phyloP scores from a whole-genome alignment of 2,329 filamentous ascomycete genomes.

The Scytalidium lignicola region DNA sequence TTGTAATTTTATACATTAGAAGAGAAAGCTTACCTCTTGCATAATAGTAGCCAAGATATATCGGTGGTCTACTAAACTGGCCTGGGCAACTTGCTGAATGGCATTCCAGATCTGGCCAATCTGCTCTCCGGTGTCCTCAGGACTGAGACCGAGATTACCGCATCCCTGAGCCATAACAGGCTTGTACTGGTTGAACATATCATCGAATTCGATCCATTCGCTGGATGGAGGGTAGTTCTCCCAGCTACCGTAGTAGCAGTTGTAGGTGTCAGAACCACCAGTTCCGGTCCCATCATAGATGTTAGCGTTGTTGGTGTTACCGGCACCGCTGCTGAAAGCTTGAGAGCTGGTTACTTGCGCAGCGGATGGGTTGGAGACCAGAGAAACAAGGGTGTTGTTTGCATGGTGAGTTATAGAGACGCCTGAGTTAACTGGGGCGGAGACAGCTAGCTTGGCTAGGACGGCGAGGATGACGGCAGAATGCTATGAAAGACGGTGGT shows the following conservation, averaged over 20 bases:
- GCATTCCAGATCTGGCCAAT: slow-evolving; percentile 16
- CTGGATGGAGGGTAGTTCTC: slow-evolving; percentile 17
- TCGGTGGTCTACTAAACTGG: slow-evolving; percentile 23
- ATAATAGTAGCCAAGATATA: slow-evolving; percentile 28
- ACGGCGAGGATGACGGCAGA: neutral
- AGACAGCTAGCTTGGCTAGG: neutral
- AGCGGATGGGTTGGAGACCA: neutral
- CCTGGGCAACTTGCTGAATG: slow-evolving; percentile 19
- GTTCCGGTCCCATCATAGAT: slow-evolving; percentile 10
- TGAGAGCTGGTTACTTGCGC: slow-evolving; percentile 9
- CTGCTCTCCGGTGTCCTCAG: slow-evolving; percentile 12
- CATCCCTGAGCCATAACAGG: slow-evolving; percentile 10
- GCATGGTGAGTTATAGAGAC: neutral
- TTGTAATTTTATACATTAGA: too few species aligned
- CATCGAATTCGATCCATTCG: slow-evolving; percentile 22
- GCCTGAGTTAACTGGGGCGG: neutral
- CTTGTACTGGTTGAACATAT: slow-evolving; percentile 21
- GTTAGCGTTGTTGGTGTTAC: slow-evolving; percentile 12
- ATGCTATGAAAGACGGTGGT: neutral
- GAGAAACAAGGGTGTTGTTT: neutral
- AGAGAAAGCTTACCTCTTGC: slow-evolving; percentile 19
- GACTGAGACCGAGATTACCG: slow-evolving; percentile 16
- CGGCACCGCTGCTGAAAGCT: slow-evolving; percentile 11
- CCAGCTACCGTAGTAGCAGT: slow-evolving; percentile 26
- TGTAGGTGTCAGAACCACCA: slow-evolving; percentile 19